Evolutionary conservation across 441 rosid species (phyloP), one percentile per base, ranked within the genome.

Genomic region (Melastoma candidum): DNA sequence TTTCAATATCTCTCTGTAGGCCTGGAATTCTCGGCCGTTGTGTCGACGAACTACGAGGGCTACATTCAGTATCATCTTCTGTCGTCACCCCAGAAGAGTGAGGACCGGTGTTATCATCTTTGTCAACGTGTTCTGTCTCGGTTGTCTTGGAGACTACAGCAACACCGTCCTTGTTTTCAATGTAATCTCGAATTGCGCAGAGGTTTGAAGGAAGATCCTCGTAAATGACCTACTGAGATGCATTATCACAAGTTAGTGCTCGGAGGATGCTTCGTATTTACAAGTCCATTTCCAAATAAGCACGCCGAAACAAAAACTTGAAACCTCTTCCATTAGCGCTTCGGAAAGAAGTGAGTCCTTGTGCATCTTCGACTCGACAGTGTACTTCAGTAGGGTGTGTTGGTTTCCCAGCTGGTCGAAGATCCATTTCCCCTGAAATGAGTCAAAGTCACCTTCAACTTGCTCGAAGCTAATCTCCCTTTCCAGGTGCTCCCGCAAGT

Each of bases 151-250:
- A 69, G 56, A 61, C 59, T 29, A 24, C 0, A 13, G 46, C 44
- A 39, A 67, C 62, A 55, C 61, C 64, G 12, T 57, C 78, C 61
- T 60, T 74, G 59, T 74, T 75, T 77, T 93, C 97, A 11, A 88
- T 78, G 77, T 82, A 84, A 64, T 88, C 97, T 57, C 95, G 85
- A 63, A 93, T 84, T 24, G 97, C 93, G 56, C 92, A 80, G 64
- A 88, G 74, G 61, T 92, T 92, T 57, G 98, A 88, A n/a, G 96
- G 98, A 49, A 93, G 97, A 76, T 93, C 97, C 78, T 93, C 95
- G 58, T 93, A 93, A 58, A 88, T 84, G 67, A 93, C 95, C 97
- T 92, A 61, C 43, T 56, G 60, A 55, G 24, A 43, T 1, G 1
- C 12, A 55, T 7, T 44, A 12, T 9, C 24, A 46, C 24, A 0